These are phyloP conservation scores for Fusarium bulbicola DNA, from an alignment of 2,329 filamentous ascomycete genomes.

Conservation along the genomic window DNA sequence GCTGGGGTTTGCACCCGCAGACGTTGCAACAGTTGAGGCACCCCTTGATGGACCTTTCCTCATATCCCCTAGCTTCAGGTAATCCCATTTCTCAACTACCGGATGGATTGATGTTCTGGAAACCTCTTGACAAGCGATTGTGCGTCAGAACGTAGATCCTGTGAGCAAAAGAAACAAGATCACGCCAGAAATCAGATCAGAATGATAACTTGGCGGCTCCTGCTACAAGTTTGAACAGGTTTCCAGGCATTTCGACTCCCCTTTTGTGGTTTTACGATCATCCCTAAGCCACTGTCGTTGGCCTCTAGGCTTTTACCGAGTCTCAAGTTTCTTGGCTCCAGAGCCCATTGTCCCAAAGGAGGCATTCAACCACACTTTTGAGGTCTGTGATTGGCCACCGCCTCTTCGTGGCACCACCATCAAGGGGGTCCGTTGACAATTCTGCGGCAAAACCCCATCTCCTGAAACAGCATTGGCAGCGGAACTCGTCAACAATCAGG, in stretches of 20 bases:
- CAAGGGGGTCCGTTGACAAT: slow-evolving; percentile 27
- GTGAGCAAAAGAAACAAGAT: slow-evolving; percentile 24
- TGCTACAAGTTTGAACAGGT: slow-evolving; percentile 13
- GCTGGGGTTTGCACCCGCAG: slow-evolving; percentile 38
- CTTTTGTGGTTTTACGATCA: slow-evolving; percentile 32
- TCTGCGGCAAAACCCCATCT: slow-evolving; percentile 38
- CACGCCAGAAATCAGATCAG: slow-evolving; percentile 31
- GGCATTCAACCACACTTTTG: slow-evolving; percentile 27
- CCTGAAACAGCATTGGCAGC: slow-evolving; percentile 43
- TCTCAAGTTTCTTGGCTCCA: slow-evolving; percentile 35
- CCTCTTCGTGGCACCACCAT: slow-evolving; percentile 16
- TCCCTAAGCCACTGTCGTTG: slow-evolving; percentile 22
- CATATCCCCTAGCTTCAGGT: slow-evolving; percentile 36
- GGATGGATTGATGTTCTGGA: slow-evolving; percentile 1
- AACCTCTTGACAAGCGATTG: not conserved
- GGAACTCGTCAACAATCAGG: slow-evolving; percentile 37
- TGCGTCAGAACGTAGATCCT: slow-evolving; percentile 19
- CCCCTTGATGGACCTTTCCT: slow-evolving; percentile 33
- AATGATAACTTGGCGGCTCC: slow-evolving; percentile 21
- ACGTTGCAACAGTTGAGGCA: slow-evolving; percentile 25
- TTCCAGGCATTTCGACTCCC: slow-evolving; percentile 13
- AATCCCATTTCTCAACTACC: slow-evolving; percentile 27
- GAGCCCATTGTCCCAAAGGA: slow-evolving; percentile 39
- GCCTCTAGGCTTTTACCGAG: slow-evolving; percentile 13
- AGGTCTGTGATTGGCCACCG: slow-evolving; percentile 39